These are phyloP conservation scores for Omphalea diandra DNA, from an alignment of 441 rosid species.

Conservation along the genomic window DNA sequence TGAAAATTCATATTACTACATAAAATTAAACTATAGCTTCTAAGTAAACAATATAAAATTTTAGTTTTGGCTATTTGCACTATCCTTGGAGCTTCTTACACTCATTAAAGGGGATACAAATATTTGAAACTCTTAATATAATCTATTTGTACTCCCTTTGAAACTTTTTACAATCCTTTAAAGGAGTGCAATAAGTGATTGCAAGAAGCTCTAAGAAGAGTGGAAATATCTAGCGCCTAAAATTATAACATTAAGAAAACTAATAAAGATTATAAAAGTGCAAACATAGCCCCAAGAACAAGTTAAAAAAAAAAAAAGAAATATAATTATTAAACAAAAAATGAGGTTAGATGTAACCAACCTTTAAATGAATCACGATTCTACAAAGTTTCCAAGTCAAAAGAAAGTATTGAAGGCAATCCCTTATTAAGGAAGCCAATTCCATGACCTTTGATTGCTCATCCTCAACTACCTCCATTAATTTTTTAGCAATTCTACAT, in stretches of 20 bases:
- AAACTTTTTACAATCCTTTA: no score
- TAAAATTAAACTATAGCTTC: background rate
- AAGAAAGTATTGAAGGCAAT: slow-evolving; percentile 60
- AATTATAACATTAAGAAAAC: background rate
- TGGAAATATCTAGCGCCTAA: no score
- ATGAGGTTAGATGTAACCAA: slow-evolving; percentile 27
- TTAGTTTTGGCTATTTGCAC: no score
- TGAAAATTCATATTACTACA: background rate
- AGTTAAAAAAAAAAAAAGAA: background rate
- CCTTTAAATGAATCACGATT: slow-evolving; percentile 76
- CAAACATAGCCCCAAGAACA: background rate
- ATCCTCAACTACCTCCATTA: slow-evolving; percentile 83
- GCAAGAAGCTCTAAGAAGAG: no score
- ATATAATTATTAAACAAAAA: background rate
- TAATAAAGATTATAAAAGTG: background rate
- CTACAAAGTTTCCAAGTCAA: slow-evolving; percentile 72
- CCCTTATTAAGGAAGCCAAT: slow-evolving; percentile 68
- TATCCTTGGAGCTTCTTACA: no score
- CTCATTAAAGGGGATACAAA: no score
- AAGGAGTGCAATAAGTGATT: no score
- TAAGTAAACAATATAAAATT: background rate
- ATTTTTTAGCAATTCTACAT: slow-evolving; percentile 86
- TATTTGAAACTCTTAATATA: no score
- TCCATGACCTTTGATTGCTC: slow-evolving; percentile 95
- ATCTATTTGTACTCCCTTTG: no score